Conservation (phyloP, 495 filamentous ascomycete genomes). For the Wilcoxina mikolae region DNA sequence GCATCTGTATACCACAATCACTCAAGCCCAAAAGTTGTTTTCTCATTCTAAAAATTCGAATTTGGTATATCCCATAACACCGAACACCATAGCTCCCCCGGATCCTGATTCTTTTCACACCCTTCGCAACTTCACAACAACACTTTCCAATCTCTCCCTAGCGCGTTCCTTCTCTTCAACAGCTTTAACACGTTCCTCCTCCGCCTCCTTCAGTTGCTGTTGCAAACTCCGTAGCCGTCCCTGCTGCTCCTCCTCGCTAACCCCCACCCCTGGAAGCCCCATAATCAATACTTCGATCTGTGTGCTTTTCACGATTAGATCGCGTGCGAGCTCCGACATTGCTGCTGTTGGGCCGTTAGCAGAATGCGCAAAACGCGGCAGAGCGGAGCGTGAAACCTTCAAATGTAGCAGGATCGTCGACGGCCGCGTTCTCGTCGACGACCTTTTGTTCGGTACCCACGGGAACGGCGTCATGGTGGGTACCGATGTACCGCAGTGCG, state of each 20-base stretch:
- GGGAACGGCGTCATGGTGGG: conserved; percentile 60
- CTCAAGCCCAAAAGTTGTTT: too few relatives aligned
- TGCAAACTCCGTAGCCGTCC: conserved; percentile 59
- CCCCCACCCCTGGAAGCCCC: conserved; percentile 70
- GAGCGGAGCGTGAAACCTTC: neutral
- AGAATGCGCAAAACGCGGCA: neutral
- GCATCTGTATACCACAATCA: neutral
- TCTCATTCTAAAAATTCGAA: too few relatives aligned
- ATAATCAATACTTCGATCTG: conserved; percentile 83
- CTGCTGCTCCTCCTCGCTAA: conserved; percentile 70
- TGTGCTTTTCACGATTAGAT: conserved; percentile 80
- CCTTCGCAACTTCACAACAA: conserved; percentile 45
- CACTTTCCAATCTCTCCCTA: conserved; percentile 49
- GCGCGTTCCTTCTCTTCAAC: conserved; percentile 56
- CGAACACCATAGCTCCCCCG: neutral
- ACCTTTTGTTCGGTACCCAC: conserved; percentile 46
- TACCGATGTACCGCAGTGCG: conserved; percentile 64
- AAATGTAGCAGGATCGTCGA: neutral
- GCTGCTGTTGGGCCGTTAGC: conserved; percentile 34
- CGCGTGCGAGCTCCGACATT: conserved; percentile 67
- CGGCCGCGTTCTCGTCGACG: conserved; percentile 36
- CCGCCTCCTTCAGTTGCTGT: conserved; percentile 54
- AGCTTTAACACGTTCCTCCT: conserved; percentile 55
- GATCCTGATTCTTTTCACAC: too few relatives aligned
- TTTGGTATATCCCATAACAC: too few relatives aligned